A percentile compares a stretch with the other conserved stretches of the same genome.
Evolutionary conservation across 2,329 filamentous ascomycete genomes (phyloP).

Genomic region (Fusarium proliferatum): DNA sequence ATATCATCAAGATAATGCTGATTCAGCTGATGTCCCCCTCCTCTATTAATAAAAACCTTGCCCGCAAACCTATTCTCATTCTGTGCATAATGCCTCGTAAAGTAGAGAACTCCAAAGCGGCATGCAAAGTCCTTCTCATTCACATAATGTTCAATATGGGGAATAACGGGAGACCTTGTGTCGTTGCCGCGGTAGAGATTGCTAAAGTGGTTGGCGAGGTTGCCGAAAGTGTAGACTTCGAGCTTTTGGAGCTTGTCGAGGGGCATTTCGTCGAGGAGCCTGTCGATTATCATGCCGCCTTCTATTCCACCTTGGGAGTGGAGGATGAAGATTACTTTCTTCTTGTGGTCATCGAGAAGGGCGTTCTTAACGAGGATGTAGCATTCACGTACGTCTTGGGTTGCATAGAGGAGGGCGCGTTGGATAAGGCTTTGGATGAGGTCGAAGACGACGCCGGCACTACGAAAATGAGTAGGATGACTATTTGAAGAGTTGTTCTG

Average conservation of each 20-base stretch:
- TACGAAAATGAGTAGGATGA: too few relatives aligned
- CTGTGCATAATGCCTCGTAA: neutral
- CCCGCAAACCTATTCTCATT: constrained; percentile 32
- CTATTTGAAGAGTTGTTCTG: too few relatives aligned
- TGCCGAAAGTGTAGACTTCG: constrained; percentile 31
- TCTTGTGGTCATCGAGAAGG: too few relatives aligned
- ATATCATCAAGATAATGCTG: constrained; percentile 32
- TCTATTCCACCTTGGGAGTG: too few relatives aligned
- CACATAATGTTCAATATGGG: constrained; percentile 28
- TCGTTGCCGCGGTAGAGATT: constrained; percentile 19
- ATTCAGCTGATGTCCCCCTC: constrained; percentile 29
- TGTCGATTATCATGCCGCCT: too few relatives aligned
- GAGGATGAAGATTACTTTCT: too few relatives aligned
- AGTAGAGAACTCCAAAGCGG: constrained; percentile 21
- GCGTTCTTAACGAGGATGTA: too few relatives aligned
- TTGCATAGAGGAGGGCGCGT: too few relatives aligned
- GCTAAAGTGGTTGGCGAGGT: constrained; percentile 32
- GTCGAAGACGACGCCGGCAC: too few relatives aligned
- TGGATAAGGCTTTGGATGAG: too few relatives aligned
- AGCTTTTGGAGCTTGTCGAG: constrained; percentile 22
- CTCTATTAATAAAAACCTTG: constrained; percentile 23
- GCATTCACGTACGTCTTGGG: too few relatives aligned
- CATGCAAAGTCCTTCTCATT: constrained; percentile 25
- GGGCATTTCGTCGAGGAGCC: constrained; percentile 6
- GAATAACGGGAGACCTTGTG: neutral